Evolutionary conservation across 768 basidiomycete species (phyloP), one percentile per base, ranked within the genome.

Genomic region (Lyophyllum shimeji): DNA sequence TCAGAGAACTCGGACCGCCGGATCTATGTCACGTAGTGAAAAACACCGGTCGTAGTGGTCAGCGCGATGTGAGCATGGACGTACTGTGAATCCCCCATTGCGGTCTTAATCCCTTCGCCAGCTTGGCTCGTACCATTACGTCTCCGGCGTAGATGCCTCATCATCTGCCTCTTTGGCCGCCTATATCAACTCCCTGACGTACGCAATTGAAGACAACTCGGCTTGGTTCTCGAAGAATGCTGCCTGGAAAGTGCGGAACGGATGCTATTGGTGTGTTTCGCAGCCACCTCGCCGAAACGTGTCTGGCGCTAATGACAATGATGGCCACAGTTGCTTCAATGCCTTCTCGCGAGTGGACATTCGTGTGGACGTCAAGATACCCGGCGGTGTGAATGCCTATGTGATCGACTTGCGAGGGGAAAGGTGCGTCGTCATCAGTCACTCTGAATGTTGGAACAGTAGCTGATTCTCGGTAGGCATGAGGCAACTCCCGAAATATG

Each of bases 131-230:
- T 98, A 98, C 70, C 97, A 99, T 73, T 98, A 93, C 64, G 84
- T 97, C 55, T 99, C 97, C 0, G 96, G 97, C n/a, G 93, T 99
- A 50, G 97, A 99, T 71, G 94, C 96, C 1, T 98, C 95, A 17
- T 97, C 96, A 6, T 98, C 95, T 18, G 97, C 97, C 3, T 96
- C 95, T 0, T 81, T 99, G 25, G 97, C 97, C 4, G 96, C 97
- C 11, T 99, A 99, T 73, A 90, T 98, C 72, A 98, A 99, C 75
- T 97, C 95, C 21, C 80, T 98, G n/a, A 96, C 93, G 6, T 98
- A 98, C 67, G 84, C 89, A 17, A 87, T 98, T 59, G 97, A 98
- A 66, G 95, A 95, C 60, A 85, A 80, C 53, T 83, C 86, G 24
- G 87, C 92, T 3, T 99, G 97, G 97, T 97, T 97, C 68, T 85